These are phyloP conservation scores for Paspalum notatum DNA, from an alignment of 176 grass and related monocot genomes.

Conservation along the genomic window DNA sequence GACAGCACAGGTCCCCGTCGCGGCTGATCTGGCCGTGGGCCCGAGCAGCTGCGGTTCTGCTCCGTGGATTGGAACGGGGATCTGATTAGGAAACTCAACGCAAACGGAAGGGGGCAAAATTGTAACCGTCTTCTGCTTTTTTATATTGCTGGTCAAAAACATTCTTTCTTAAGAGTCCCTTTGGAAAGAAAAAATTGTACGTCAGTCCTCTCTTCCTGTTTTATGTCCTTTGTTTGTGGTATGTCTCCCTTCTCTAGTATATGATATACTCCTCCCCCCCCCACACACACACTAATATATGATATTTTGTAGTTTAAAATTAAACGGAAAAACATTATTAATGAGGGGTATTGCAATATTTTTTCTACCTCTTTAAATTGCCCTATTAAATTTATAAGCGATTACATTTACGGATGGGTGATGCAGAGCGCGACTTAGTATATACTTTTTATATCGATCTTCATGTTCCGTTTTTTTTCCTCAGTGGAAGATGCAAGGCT, in stretches of 20 bases:
- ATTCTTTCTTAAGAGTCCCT: constrained; percentile 3
- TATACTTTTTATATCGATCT: too few species aligned
- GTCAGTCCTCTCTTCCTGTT: too few species aligned
- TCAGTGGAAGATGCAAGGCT: too few species aligned
- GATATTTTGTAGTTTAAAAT: not conserved
- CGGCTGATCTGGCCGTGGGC: constrained; percentile 48
- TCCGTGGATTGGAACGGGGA: not conserved
- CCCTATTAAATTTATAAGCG: too few species aligned
- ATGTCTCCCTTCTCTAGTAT: not conserved
- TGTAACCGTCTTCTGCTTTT: constrained; percentile 34
- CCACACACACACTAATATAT: too few species aligned
- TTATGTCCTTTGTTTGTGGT: not conserved
- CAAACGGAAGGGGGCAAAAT: constrained; percentile 23
- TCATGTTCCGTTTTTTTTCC: too few species aligned
- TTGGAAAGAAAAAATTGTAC: not conserved
- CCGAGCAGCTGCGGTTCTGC: not conserved
- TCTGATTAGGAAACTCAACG: not conserved
- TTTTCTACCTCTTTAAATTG: too few species aligned
- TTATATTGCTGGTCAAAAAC: constrained; percentile 2
- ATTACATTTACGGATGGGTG: too few species aligned
- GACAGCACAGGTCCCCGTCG: constrained; percentile 33
- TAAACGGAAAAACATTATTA: too few species aligned
- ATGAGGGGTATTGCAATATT: too few species aligned
- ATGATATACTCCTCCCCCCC: too few species aligned
- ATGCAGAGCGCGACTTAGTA: too few species aligned